phyloP scores from a whole-genome alignment of 371 early-diverging fungal genomes.

The Mucor plumbeus region DNA sequence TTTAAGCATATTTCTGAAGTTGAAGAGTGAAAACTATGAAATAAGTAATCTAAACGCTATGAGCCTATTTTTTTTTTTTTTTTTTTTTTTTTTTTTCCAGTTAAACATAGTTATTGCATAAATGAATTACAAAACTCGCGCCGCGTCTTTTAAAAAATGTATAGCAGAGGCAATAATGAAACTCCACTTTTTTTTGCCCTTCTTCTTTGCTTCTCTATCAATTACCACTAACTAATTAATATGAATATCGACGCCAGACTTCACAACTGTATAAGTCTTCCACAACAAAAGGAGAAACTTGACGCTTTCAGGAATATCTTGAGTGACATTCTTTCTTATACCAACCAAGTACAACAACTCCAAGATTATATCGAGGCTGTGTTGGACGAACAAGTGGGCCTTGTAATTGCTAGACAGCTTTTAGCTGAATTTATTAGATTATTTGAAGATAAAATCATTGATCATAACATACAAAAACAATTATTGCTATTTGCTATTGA shows the following conservation, averaged over 20 bases:
- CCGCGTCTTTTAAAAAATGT: too few species aligned
- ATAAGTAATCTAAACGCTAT: too few species aligned
- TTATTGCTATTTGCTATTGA: conserved; percentile 63
- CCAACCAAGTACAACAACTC: conserved; percentile 31
- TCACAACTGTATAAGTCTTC: conserved; percentile 32
- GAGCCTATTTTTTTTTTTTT: too few species aligned
- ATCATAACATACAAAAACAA: conserved; percentile 53
- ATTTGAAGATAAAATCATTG: conserved; percentile 43
- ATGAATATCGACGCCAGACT: conserved; percentile 43
- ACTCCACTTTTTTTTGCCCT: conserved; percentile 3
- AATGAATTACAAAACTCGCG: background rate
- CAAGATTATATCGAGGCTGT: conserved; percentile 63
- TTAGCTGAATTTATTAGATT: conserved; percentile 64
- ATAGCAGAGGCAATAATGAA: conserved; percentile 2
- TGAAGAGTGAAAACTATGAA: too few species aligned
- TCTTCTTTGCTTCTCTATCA: background rate
- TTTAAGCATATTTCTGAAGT: too few species aligned
- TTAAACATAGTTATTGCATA: background rate
- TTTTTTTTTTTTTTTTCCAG: too few species aligned
- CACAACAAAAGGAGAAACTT: conserved; percentile 51
- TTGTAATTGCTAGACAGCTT: conserved; percentile 78
- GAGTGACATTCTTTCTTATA: conserved; percentile 33
- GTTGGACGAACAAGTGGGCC: conserved; percentile 75
- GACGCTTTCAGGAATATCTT: conserved; percentile 43
- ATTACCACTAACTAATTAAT: background rate